phyloP scores from a whole-genome alignment of 192 early-diverging fungal species.

The Coemansia sp. region DNA sequence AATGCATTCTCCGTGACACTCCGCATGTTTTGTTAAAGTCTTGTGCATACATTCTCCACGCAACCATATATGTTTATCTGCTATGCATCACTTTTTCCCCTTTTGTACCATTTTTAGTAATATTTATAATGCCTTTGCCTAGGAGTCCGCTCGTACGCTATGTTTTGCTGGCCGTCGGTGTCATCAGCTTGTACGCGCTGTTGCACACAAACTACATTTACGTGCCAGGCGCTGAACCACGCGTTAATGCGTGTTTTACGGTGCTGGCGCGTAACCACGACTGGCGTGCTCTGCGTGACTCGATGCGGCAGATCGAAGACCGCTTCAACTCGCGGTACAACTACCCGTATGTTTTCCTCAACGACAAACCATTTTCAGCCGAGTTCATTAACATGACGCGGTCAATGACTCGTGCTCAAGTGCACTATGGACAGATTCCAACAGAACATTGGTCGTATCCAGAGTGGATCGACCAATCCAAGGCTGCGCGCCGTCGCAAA shows the following conservation, averaged over 20 bases:
- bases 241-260: slow-evolving; percentile 64
- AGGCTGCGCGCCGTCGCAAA: slow-evolving; percentile 51
- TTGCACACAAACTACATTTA: slow-evolving; percentile 47
- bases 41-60: too few relatives aligned
- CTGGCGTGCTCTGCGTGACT: slow-evolving; percentile 57
- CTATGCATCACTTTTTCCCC: not conserved
- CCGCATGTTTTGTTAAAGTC: not conserved
- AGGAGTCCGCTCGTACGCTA: slow-evolving; percentile 43
- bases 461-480: slow-evolving; percentile 64
- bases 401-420: slow-evolving; percentile 58
- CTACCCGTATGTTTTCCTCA: slow-evolving; percentile 85
- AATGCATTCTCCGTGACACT: not conserved
- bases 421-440: slow-evolving; percentile 64
- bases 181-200: slow-evolving; percentile 30
- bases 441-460: slow-evolving; percentile 78
- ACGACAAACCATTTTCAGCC: slow-evolving; percentile 68
- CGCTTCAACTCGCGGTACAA: slow-evolving; percentile 75
- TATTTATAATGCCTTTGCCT: slow-evolving; percentile 19
- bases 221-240: slow-evolving; percentile 31
- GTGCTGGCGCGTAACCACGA: slow-evolving; percentile 72
- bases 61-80: too few relatives aligned
- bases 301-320: slow-evolving; percentile 73
- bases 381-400: slow-evolving; percentile 65
- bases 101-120: not conserved
- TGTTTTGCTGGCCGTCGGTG: slow-evolving; percentile 24